phyloP scores from a whole-genome alignment of 345 rosid genomes.

The Salix koriyanagi region DNA sequence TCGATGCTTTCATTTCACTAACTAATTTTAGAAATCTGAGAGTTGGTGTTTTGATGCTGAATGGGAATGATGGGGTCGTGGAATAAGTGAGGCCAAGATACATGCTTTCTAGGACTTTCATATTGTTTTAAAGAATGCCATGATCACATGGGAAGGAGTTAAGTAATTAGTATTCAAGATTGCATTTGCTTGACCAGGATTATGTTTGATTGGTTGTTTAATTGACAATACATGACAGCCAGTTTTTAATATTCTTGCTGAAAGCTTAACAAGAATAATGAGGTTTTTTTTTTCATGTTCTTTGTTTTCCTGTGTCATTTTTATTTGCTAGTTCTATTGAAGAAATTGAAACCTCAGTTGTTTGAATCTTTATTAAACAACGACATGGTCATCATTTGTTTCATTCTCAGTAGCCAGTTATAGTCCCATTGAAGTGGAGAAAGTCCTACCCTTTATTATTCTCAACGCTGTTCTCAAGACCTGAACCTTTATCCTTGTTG shows the following conservation, averaged over 20 bases:
- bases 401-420: neutral
- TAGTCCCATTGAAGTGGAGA: neutral
- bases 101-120: neutral
- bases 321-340: neutral
- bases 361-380: neutral
- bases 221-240: neutral
- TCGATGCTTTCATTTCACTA: neutral
- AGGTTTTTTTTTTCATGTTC: too few relatives aligned
- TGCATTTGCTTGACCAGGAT: neutral
- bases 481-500: neutral
- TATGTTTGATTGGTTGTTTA: neutral
- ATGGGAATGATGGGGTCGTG: neutral
- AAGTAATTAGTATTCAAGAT: neutral
- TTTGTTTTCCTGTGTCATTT: too few relatives aligned
- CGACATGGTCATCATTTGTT: neutral
- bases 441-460: neutral
- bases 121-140: neutral
- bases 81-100: neutral
- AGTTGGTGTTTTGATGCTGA: neutral
- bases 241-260: neutral
- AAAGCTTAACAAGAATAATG: neutral
- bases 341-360: neutral
- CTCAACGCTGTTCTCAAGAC: neutral
- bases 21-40: neutral
- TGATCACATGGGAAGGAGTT: neutral